Conservation (phyloP, 2,329 filamentous ascomycete species). For the Colletotrichum melonis region DNA sequence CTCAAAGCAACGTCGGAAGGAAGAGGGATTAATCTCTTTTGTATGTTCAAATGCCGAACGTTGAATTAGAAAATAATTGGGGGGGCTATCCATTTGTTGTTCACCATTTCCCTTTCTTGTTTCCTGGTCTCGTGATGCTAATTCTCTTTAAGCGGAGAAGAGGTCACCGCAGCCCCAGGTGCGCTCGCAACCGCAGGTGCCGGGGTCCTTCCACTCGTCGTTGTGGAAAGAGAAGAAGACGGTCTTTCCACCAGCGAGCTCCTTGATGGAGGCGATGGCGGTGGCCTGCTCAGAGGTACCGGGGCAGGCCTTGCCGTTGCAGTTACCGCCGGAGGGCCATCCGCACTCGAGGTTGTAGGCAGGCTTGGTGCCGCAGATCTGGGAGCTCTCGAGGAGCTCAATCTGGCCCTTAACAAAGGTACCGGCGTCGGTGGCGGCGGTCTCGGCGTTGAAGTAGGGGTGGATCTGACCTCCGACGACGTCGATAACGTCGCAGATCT, state of each 20-base stretch:
- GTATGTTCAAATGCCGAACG: conserved; percentile 8
- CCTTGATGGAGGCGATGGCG: conserved; percentile 79
- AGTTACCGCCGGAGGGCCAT: conserved; percentile 79
- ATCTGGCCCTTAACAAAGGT: conserved; percentile 81
- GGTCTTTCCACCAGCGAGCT: conserved; percentile 72
- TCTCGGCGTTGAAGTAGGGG: conserved; percentile 88
- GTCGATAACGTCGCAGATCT: conserved; percentile 80
- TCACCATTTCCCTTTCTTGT: background rate
- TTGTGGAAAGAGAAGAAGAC: conserved; percentile 86
- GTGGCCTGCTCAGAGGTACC: conserved; percentile 73
- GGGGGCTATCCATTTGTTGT: background rate
- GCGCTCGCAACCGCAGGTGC: conserved; percentile 79
- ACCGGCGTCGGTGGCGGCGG: conserved; percentile 75
- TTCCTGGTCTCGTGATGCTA: background rate
- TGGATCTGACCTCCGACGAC: conserved; percentile 89
- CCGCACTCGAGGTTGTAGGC: conserved; percentile 90
- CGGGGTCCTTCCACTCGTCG: conserved; percentile 84
- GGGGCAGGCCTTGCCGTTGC: conserved; percentile 80
- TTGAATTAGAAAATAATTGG: background rate
- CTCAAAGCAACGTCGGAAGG: background rate
- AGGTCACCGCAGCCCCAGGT: conserved; percentile 76
- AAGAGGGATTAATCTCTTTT: background rate
- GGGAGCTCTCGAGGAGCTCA: conserved; percentile 67
- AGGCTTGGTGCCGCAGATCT: conserved; percentile 76
- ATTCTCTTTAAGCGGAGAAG: conserved; percentile 46